A percentile compares a stretch with the other conserved stretches of the same genome.
phyloP scores from a whole-genome alignment of 2,329 filamentous ascomycete species.

The Alternaria arbusti region DNA sequence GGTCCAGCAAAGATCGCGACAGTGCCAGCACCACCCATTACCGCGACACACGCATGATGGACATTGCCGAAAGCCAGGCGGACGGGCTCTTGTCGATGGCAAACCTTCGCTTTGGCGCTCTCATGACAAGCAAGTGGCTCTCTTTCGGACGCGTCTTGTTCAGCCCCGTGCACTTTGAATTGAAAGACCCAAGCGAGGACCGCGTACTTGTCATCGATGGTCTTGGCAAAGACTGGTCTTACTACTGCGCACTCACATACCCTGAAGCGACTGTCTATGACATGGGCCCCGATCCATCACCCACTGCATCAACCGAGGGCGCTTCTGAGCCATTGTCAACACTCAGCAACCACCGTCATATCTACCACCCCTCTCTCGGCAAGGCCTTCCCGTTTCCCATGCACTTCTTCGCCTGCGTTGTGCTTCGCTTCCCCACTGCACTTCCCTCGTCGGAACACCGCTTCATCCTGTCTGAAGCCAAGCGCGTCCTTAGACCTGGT shows the following conservation, averaged over 20 bases:
- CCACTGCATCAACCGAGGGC: constrained; percentile 19
- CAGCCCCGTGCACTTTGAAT: constrained; percentile 76
- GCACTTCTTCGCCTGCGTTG: constrained; percentile 76
- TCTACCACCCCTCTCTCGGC: constrained; percentile 68
- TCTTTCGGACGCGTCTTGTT: constrained; percentile 85
- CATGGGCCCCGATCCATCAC: constrained; percentile 53
- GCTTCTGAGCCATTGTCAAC: constrained; percentile 43
- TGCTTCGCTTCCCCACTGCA: constrained; percentile 77
- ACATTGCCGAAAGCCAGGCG: constrained; percentile 47
- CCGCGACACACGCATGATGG: constrained; percentile 66
- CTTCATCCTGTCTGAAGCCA: constrained; percentile 75
- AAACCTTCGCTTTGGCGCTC: constrained; percentile 78
- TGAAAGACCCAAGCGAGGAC: constrained; percentile 64
- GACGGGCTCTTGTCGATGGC: constrained; percentile 62
- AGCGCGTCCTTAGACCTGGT: constrained; percentile 77
- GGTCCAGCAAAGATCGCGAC: constrained; percentile 44
- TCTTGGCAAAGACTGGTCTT: constrained; percentile 89
- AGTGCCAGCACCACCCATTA: constrained; percentile 40
- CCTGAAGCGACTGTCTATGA: constrained; percentile 78
- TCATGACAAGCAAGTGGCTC: constrained; percentile 88
- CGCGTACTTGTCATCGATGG: constrained; percentile 80
- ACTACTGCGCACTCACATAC: constrained; percentile 82
- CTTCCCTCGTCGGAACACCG: constrained; percentile 72
- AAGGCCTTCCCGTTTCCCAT: constrained; percentile 76
- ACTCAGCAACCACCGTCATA: constrained; percentile 73